These are phyloP conservation scores for Colletotrichum graminicola DNA, from an alignment of 2,329 filamentous ascomycete species.

Conservation along the genomic window DNA sequence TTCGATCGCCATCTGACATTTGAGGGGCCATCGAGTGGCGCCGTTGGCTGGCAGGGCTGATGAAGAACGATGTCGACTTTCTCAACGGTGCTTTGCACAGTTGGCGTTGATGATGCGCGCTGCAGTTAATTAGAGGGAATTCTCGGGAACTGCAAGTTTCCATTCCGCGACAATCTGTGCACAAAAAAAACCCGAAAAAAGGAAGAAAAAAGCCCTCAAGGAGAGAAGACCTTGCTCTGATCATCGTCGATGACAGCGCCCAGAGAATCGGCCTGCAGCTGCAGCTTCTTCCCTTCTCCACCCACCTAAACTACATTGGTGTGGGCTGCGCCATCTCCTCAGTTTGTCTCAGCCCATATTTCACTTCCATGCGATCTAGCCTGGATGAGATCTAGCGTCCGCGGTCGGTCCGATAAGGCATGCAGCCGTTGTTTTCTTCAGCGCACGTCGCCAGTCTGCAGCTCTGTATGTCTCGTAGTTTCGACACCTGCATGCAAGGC, in stretches of 20 bases:
- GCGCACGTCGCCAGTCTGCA: constrained; percentile 8
- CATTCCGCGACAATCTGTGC: not conserved
- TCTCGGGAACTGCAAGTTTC: not conserved
- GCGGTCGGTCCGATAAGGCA: constrained; percentile 42
- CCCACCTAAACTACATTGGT: not conserved
- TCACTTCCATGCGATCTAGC: constrained; percentile 27
- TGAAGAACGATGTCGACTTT: not conserved
- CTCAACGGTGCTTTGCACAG: not conserved
- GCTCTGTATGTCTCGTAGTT: not conserved
- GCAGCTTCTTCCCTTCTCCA: constrained; percentile 18
- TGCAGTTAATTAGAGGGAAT: not conserved
- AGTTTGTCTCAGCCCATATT: constrained; percentile 20
- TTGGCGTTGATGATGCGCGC: constrained; percentile 7
- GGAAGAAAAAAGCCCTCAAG: not conserved
- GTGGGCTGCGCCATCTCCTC: no score
- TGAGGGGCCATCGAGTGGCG: not conserved
- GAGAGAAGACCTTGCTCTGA: constrained; percentile 23
- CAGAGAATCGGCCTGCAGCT: constrained; percentile 19
- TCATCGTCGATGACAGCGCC: constrained; percentile 37
- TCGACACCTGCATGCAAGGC: constrained; percentile 29
- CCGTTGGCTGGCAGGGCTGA: constrained; percentile 25
- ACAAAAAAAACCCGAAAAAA: not conserved
- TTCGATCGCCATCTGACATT: not conserved
- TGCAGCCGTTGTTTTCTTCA: constrained; percentile 29
- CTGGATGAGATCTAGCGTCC: constrained; percentile 26